A percentile compares a stretch with the other conserved stretches of the same genome.
These are phyloP conservation scores for Lasiosphaeria miniovina DNA, from an alignment of 495 filamentous ascomycete genomes.

Conservation along the genomic window DNA sequence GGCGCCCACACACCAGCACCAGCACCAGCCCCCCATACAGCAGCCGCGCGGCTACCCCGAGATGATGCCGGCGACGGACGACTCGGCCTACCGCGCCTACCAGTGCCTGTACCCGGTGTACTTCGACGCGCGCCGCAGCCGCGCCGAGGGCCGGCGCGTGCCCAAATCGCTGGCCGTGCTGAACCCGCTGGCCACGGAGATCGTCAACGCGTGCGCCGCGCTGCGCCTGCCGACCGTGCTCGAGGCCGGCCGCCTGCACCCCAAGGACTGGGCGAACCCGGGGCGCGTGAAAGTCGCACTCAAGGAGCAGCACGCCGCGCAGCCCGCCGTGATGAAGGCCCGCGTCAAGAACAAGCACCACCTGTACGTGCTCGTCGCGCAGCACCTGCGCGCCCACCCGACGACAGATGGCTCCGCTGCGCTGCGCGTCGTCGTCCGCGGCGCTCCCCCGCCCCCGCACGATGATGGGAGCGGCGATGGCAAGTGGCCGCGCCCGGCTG, in stretches of 20 bases:
- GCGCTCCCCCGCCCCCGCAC: constrained; percentile 38
- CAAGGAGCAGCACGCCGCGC: constrained; percentile 45
- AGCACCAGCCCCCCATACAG: constrained; percentile 16
- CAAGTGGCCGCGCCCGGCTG: constrained; percentile 64
- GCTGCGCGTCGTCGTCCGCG: constrained; percentile 66
- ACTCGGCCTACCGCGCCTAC: constrained; percentile 65
- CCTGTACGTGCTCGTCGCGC: constrained; percentile 71
- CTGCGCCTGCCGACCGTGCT: constrained; percentile 74
- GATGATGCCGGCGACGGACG: constrained; percentile 43
- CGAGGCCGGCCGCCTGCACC: constrained; percentile 89
- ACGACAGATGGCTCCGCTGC: constrained; percentile 63
- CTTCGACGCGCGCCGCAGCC: constrained; percentile 75
- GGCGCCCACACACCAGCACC: neutral
- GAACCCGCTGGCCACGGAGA: constrained; percentile 86
- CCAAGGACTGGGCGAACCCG: constrained; percentile 96
- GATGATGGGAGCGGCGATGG: constrained; percentile 60
- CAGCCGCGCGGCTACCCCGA: constrained; percentile 27
- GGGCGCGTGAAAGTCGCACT: constrained; percentile 79
- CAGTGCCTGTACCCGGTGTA: constrained; percentile 94
- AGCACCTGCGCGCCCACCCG: constrained; percentile 72
- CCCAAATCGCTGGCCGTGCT: constrained; percentile 63
- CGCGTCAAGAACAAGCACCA: constrained; percentile 84
- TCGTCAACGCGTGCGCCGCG: constrained; percentile 75
- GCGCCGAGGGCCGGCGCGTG: constrained; percentile 78
- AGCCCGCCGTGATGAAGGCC: constrained; percentile 8